phyloP scores from a whole-genome alignment of 768 basidiomycete species.

The Boletus reticulatus region DNA sequence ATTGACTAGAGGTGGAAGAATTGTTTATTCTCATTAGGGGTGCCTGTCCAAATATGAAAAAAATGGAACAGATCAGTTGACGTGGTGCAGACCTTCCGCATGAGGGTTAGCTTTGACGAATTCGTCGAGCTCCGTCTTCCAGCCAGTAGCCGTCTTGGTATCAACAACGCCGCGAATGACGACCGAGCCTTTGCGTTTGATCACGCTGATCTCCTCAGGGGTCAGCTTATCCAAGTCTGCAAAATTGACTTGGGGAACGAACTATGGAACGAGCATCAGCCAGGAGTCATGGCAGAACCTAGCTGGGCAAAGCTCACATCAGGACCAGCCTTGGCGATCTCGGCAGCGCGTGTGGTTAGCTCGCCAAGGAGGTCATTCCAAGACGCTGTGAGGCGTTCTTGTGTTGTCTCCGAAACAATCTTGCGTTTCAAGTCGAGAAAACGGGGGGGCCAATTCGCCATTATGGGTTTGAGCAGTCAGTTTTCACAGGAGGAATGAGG shows the following conservation, averaged over 20 bases:
- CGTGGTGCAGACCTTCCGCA: conserved; percentile 42
- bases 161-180: conserved; percentile 62
- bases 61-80: neutral
- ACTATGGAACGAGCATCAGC: conserved; percentile 33
- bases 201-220: conserved; percentile 43
- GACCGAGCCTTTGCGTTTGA: conserved; percentile 56
- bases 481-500: neutral
- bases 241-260: conserved; percentile 62
- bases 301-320: conserved; percentile 37
- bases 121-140: conserved; percentile 55
- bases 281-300: neutral
- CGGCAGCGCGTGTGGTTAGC: conserved; percentile 43
- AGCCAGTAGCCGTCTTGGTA: conserved; percentile 50
- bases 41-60: conserved; percentile 32
- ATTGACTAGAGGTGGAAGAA: conserved; percentile 73
- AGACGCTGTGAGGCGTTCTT: conserved; percentile 46
- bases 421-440: conserved; percentile 58
- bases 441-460: conserved; percentile 32
- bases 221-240: conserved; percentile 47
- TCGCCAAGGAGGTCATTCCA: conserved; percentile 59
- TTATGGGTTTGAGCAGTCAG: neutral
- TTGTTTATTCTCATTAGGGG: conserved; percentile 59
- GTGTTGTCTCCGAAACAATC: conserved; percentile 50
- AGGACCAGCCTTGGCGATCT: conserved; percentile 46
- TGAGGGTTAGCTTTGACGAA: conserved; percentile 58